These are phyloP conservation scores for Trametes hirsuta DNA, from an alignment of 1,284 basidiomycete genomes.

Conservation along the genomic window DNA sequence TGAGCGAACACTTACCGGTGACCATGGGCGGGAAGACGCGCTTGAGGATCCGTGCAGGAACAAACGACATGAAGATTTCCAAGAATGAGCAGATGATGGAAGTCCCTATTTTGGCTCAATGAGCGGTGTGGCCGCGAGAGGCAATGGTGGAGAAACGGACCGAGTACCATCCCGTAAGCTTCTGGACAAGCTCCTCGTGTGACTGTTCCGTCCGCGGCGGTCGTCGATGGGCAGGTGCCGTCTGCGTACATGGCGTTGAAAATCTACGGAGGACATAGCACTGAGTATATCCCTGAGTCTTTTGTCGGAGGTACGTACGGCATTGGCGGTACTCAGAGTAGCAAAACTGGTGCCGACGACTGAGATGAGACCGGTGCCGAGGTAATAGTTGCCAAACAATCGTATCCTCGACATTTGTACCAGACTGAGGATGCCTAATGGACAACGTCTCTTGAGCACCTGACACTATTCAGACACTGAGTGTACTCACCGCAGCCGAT, in stretches of 20 bases:
- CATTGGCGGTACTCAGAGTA: conserved; percentile 75
- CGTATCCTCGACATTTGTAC: conserved; percentile 75
- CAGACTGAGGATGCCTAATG: conserved; percentile 66
- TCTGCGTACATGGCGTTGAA: conserved; percentile 77
- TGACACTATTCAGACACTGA: neutral
- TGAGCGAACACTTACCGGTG: conserved; percentile 50
- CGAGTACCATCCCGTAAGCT: conserved; percentile 78
- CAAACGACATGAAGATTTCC: conserved; percentile 79
- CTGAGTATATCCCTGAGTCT: neutral
- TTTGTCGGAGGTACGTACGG: conserved; percentile 44
- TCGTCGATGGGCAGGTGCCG: conserved; percentile 74
- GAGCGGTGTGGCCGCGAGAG: neutral
- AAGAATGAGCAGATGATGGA: conserved; percentile 80
- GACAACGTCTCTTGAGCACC: neutral
- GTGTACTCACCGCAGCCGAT: conserved; percentile 67
- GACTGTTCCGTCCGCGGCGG: conserved; percentile 59
- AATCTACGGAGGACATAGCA: conserved; percentile 40
- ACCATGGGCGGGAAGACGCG: conserved; percentile 83
- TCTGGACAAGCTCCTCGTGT: conserved; percentile 74
- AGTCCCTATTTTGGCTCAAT: conserved; percentile 51
- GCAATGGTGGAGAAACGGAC: conserved; percentile 38
- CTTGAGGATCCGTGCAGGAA: conserved; percentile 64
- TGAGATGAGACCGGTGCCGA: conserved; percentile 80
- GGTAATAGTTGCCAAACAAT: conserved; percentile 63
- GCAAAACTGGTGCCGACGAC: conserved; percentile 90